These are phyloP conservation scores for Ophiostoma sp. DNA, from an alignment of 2,329 filamentous ascomycete species.

Conservation along the genomic window DNA sequence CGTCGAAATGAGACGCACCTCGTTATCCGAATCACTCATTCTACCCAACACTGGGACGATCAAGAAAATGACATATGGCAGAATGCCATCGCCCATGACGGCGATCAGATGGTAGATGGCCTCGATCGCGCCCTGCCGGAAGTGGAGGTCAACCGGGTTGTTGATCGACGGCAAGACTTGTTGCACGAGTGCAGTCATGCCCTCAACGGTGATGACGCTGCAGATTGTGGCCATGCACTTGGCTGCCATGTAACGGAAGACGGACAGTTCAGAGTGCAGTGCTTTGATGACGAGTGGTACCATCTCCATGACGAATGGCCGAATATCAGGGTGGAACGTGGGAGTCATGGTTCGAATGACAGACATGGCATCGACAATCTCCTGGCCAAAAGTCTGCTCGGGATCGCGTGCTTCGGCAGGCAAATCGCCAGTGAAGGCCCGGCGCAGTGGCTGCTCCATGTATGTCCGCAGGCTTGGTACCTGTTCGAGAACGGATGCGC, in stretches of 20 bases:
- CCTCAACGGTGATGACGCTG: conserved; percentile 90
- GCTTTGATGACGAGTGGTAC: conserved; percentile 83
- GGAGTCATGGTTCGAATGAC: conserved; percentile 88
- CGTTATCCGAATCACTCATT: conserved; percentile 98
- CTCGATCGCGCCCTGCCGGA: conserved; percentile 89
- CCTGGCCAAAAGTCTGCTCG: conserved; percentile 73
- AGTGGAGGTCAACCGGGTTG: conserved; percentile 81
- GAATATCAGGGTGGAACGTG: conserved; percentile 70
- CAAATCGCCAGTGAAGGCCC: conserved; percentile 66
- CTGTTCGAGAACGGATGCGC: conserved; percentile 67
- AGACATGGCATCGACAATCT: conserved; percentile 89
- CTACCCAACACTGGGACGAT: conserved; percentile 93
- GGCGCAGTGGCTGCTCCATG: conserved; percentile 73
- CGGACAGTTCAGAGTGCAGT: conserved; percentile 78
- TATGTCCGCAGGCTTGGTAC: conserved; percentile 75
- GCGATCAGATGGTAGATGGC: conserved; percentile 95
- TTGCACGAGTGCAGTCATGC: conserved; percentile 93
- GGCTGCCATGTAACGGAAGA: conserved; percentile 92
- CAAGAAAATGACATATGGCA: conserved; percentile 98
- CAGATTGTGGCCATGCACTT: conserved; percentile 97
- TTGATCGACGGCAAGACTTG: conserved; percentile 86
- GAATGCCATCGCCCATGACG: conserved; percentile 92
- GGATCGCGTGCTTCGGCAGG: conserved; percentile 68
- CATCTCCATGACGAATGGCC: conserved; percentile 74
- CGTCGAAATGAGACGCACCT: conserved; percentile 87